Evolutionary conservation across 768 basidiomycete genomes (phyloP), one percentile per base, ranked within the genome.

Genomic region (Psilocybe cyanescens): DNA sequence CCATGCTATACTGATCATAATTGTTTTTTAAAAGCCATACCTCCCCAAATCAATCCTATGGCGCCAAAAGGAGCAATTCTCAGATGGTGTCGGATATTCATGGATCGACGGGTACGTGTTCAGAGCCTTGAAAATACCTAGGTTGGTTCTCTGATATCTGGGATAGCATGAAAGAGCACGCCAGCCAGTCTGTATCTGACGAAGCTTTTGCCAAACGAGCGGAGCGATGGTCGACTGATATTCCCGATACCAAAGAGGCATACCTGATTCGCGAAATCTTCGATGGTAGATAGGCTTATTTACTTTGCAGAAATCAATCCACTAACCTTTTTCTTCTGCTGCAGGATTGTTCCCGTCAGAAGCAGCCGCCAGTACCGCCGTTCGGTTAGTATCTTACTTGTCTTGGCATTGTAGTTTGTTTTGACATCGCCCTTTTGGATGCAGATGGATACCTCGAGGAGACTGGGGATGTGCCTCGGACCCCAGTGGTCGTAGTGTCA

Each of bases 41-140:
- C 87, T 99, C 55, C 97, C 97, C 11, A 83, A 83, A 59, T 93
- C 92, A 14, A 98, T 99, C 69, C 82, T 99, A 45, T 99, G 97
- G 97, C 85, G 97, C 59, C 97, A 99, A 75, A 99, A 99, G 75
- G 97, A 99, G 77, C 96, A 99, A 70, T 99, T 99, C 79, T 98
- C 96, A 1, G 97, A 99, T 70, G 97, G 97, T 57, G 95, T 97
- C 57, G 96, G 97, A 33, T 98, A 97, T 77, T 96, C 95, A 33
- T 98, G 97, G 96, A 99, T 99, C 70, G 96, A 99, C 69, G 94
- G 95, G 92, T 92, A 69, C 46, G 83, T 65, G 33, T 47, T 31
- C n/a, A 39, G 8, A 24, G 24, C 41, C 16, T 52, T 29, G 14
- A 24, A 30, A 17, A 11, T 50, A 14, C 14, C 2, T 39, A 31